phyloP scores from a whole-genome alignment of 1,284 basidiomycete genomes.

The Tilletia setariae region DNA sequence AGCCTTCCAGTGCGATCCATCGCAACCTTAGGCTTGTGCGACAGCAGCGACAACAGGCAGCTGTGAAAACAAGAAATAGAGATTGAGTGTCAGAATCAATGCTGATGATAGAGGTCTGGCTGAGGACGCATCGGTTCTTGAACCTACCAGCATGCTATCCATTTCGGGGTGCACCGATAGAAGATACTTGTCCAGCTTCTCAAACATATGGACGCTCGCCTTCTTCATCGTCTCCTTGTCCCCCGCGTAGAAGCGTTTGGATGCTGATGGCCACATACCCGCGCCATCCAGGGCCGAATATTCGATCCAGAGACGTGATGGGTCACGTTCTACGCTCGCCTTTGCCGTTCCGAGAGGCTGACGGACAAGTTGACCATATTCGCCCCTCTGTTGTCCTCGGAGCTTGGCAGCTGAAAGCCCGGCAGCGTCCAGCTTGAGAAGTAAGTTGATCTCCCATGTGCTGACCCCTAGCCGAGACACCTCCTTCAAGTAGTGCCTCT shows the following conservation, averaged over 20 bases:
- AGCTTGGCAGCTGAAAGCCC: conserved; percentile 33
- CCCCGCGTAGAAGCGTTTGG: conserved; percentile 4
- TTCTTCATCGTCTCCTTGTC: conserved; percentile 27
- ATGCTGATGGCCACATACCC: conserved; percentile 37
- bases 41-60: conserved; percentile 3
- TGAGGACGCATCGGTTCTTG: too few species aligned
- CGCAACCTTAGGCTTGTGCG: not conserved
- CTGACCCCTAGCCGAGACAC: conserved; percentile 75
- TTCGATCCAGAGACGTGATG: conserved; percentile 34
- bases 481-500: conserved; percentile 88
- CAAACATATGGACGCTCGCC: conserved; percentile 26
- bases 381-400: conserved; percentile 19
- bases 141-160: conserved; percentile 44
- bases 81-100: too few species aligned
- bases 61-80: too few species aligned
- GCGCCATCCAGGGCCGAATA: conserved; percentile 33
- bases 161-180: conserved; percentile 42
- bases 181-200: conserved; percentile 40
- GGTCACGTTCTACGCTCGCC: conserved; percentile 4
- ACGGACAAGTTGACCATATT: conserved; percentile 16
- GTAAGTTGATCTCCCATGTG: conserved; percentile 69
- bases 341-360: not conserved
- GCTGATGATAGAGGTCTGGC: too few species aligned
- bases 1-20: too few species aligned
- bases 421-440: conserved; percentile 61